These are phyloP conservation scores for Clonostachys rosea DNA, from an alignment of 2,329 filamentous ascomycete genomes.

Conservation along the genomic window DNA sequence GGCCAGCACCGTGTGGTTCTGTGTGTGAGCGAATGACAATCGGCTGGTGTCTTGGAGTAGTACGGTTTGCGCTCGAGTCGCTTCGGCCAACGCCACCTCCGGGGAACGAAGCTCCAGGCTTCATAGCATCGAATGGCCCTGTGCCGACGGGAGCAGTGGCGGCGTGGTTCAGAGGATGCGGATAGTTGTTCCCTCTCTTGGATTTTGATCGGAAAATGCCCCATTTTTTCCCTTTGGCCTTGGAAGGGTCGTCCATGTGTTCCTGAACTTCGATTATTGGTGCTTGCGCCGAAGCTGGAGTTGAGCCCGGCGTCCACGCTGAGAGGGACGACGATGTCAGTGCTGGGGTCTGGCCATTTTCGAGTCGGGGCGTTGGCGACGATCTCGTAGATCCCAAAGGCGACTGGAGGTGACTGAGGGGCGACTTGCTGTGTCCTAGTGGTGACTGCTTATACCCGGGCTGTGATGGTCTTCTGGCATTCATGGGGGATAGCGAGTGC, in stretches of 20 bases:
- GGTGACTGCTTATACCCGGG: not conserved
- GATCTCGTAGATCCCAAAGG: slow-evolving; percentile 7
- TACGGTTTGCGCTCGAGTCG: not conserved
- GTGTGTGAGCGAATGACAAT: slow-evolving; percentile 34
- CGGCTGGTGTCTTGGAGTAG: slow-evolving; percentile 31
- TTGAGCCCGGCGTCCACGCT: not conserved
- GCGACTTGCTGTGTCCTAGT: not conserved
- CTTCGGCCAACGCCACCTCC: not conserved
- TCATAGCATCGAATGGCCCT: not conserved
- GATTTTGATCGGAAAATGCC: slow-evolving; percentile 46
- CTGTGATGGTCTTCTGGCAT: not conserved
- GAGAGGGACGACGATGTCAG: too few species aligned
- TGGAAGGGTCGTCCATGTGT: slow-evolving; percentile 12
- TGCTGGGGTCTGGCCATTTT: too few species aligned
- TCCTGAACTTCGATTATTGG: not conserved
- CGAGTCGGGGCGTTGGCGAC: slow-evolving; percentile 10
- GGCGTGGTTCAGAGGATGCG: not conserved
- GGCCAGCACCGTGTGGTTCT: slow-evolving; percentile 18
- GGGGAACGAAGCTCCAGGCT: not conserved
- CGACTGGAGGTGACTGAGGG: not conserved
- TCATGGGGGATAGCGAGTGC: not conserved
- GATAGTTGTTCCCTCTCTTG: slow-evolving; percentile 12
- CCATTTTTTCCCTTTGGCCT: slow-evolving; percentile 50
- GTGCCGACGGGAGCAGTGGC: not conserved
- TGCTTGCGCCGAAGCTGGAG: slow-evolving; percentile 8